Evolutionary conservation across 2,329 filamentous ascomycete genomes (phyloP).

Genomic region (Talaromyces sp.): DNA sequence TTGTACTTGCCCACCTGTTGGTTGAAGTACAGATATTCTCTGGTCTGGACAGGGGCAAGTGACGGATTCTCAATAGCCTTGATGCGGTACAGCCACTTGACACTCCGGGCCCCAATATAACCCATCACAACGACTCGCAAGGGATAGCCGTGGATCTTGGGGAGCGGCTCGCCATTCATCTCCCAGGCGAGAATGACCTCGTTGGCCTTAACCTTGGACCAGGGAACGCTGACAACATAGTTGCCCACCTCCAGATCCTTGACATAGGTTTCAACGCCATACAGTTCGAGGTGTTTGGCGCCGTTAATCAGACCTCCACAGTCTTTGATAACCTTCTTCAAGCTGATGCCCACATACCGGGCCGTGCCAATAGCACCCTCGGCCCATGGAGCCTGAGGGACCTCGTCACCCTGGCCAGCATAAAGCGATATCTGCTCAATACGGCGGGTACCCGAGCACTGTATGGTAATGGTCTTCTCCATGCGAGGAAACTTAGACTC

Average conservation of each 20-base stretch:
- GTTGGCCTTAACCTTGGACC: conserved; percentile 61
- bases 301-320: conserved; percentile 58
- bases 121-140: conserved; percentile 60
- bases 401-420: conserved; percentile 63
- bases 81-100: conserved; percentile 61
- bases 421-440: conserved; percentile 65
- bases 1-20: conserved; percentile 68
- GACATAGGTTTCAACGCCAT: conserved; percentile 69
- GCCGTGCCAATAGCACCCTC: conserved; percentile 67
- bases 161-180: conserved; percentile 64
- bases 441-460: conserved; percentile 65
- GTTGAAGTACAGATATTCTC: conserved; percentile 65
- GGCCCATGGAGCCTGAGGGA: conserved; percentile 50
- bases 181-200: conserved; percentile 67
- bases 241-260: conserved; percentile 63
- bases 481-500: conserved; percentile 57
- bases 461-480: conserved; percentile 57
- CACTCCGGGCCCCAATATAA: conserved; percentile 63
- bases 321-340: conserved; percentile 67
- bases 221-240: conserved; percentile 64
- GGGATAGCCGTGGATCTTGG: conserved; percentile 62
- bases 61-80: conserved; percentile 56
- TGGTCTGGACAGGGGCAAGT: conserved; percentile 58
- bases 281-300: conserved; percentile 62
- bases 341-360: conserved; percentile 57